Base-by-base conservation (phyloP, 148 eudicot genomes). In the Vaccinium darrowii region DNA sequence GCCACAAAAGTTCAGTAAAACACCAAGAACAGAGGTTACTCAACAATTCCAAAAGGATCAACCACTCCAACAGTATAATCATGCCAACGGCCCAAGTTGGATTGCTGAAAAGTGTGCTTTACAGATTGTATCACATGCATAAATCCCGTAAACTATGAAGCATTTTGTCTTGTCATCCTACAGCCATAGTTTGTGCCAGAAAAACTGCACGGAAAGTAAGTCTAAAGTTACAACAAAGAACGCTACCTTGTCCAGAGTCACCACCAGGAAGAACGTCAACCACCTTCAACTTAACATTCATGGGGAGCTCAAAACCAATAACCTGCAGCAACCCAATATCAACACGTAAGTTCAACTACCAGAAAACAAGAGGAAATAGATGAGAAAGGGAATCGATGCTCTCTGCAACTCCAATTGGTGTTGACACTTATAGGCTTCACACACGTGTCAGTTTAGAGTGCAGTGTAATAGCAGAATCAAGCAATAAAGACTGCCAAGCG, bases 301-400 rank as follows among this genome's bases (percentile, higher is more conserved):
- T 90, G 83, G 99, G 99, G 81, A 96, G 91, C 86, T 96, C 99
- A 88, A 96, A 89, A 88, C 90, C 99, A 81, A 96, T 96, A 62
- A 95, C 88, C 98, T 95, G 89, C 85, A 91, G 76, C 83, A 27
- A 67, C 36, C 36, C 73, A 81, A 86, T 54, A 47, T 75, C 25
- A 88, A 76, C 27, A 82, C 9, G 30, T 76, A 54, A 21, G 54
- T 62, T 13, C 65, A 52, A 19, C 62, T 49, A 86, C 71, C 19
- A 69, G 33, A 71, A n/a, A 69, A 79, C 50, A 30, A 15, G 52
- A n/a, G 50, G 43, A 7, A 51, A 51, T 39, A 21, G 30, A 50
- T 18, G 54, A 50, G 62, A 52, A 2, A 78, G 62, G 62, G 43
- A 78, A 52, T 52, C 11, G 54, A 78, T 78, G 33, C 43, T 25